phyloP scores from a whole-genome alignment of 352 stramenopile genomes.

The Pilasporangium apinafurcum region DNA sequence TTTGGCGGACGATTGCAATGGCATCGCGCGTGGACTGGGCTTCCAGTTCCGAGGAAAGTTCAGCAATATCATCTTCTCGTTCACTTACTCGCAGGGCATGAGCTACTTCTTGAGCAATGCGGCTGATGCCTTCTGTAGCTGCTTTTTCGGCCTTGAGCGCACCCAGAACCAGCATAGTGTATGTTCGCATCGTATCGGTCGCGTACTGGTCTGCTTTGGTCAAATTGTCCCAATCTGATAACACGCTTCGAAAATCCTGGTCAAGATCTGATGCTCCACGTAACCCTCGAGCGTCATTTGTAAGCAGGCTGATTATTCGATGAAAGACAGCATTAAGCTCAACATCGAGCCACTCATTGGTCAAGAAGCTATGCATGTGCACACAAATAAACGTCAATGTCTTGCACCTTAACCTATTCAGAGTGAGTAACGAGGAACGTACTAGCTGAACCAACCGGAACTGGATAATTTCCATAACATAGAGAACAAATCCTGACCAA shows the following conservation, averaged over 20 bases:
- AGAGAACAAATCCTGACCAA: not conserved
- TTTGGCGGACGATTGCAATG: conserved; percentile 3
- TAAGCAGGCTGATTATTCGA: conserved; percentile 7
- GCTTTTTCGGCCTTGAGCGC: not conserved
- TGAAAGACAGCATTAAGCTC: conserved; percentile 9
- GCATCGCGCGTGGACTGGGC: conserved; percentile 8
- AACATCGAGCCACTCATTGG: conserved; percentile 13
- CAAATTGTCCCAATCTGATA: not conserved
- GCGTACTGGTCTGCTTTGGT: not conserved
- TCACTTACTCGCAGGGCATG: not conserved
- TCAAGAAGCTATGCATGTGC: conserved; percentile 6
- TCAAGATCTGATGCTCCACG: conserved; percentile 10
- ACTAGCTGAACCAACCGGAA: conserved; percentile 7
- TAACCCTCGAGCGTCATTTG: conserved; percentile 8
- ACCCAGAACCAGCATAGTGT: conserved; percentile 3
- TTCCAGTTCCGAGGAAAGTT: conserved; percentile 2
- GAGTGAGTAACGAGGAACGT: not conserved
- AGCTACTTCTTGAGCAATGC: not conserved
- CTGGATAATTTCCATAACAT: conserved; percentile 2
- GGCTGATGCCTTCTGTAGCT: not conserved
- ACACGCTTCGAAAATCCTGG: conserved; percentile 3
- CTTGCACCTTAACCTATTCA: no score
- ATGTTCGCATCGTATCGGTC: not conserved
- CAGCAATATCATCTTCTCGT: conserved; percentile 1
- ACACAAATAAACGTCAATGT: not conserved